Evolutionary conservation across 1,284 basidiomycete genomes (phyloP).

Genomic region (Fomitopsis schrenkii): DNA sequence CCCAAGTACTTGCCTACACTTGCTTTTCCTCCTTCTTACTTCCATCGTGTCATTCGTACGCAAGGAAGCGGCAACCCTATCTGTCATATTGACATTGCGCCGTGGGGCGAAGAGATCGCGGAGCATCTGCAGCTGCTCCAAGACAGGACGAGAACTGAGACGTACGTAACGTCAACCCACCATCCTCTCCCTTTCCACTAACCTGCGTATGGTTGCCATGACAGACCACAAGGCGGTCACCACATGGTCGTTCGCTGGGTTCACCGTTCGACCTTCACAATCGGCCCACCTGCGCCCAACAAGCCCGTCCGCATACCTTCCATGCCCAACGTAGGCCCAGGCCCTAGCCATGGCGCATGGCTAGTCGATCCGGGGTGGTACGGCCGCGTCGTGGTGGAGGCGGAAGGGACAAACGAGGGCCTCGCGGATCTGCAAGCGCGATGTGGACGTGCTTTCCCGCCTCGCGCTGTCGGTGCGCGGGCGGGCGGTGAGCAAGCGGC

Average conservation of each 20-base stretch:
- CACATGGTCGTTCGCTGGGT: conserved; percentile 83
- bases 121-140: conserved; percentile 70
- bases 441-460: conserved; percentile 65
- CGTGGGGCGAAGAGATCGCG: conserved; percentile 74
- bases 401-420: conserved; percentile 80
- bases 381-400: conserved; percentile 74
- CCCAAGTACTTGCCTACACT: conserved; percentile 72
- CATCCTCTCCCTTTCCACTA: not conserved
- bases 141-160: conserved; percentile 73
- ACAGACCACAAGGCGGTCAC: conserved; percentile 67
- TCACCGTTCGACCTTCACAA: conserved; percentile 68
- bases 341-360: conserved; percentile 36
- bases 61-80: conserved; percentile 61
- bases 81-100: conserved; percentile 64
- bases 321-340: conserved; percentile 22
- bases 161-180: conserved; percentile 43
- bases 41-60: conserved; percentile 73
- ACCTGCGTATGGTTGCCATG: not conserved
- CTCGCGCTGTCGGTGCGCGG: conserved; percentile 35
- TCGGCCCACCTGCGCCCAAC: conserved; percentile 39
- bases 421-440: conserved; percentile 72
- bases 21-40: conserved; percentile 79
- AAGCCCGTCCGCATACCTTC: conserved; percentile 23
- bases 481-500: conserved; percentile 31
- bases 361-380: conserved; percentile 74